Conservation (phyloP, 2,329 filamentous ascomycete species). For the Metarhizium robertsii region DNA sequence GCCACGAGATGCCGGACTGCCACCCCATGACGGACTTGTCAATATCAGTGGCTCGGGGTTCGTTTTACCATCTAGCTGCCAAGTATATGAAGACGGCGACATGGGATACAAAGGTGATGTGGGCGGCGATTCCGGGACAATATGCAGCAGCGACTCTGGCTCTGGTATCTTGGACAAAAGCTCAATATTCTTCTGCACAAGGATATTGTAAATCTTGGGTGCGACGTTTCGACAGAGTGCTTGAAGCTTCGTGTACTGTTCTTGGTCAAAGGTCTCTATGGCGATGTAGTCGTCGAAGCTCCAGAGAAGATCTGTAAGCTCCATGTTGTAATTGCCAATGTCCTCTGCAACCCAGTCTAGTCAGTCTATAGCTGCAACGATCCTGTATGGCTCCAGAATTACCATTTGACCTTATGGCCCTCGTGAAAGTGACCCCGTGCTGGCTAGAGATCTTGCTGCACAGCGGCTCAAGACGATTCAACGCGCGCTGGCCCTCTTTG, state of each 20-base stretch:
- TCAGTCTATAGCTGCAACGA: background rate
- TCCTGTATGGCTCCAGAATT: constrained; percentile 11
- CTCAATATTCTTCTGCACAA: constrained; percentile 45
- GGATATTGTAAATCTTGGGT: constrained; percentile 37
- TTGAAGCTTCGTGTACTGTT: constrained; percentile 39
- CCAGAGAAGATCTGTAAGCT: constrained; percentile 42
- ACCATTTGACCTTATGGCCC: constrained; percentile 46
- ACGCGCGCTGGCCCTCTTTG: constrained; percentile 38
- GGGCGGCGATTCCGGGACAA: constrained; percentile 8
- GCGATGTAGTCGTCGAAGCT: constrained; percentile 48
- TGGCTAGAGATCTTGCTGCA: constrained; percentile 38
- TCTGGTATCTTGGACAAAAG: constrained; percentile 17
- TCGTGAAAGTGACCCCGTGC: constrained; percentile 39
- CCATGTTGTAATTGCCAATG: constrained; percentile 36
- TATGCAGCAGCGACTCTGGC: constrained; percentile 9
- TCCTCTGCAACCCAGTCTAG: constrained; percentile 29
- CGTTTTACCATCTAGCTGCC: background rate
- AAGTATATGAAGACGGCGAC: background rate
- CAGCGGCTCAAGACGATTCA: constrained; percentile 42
- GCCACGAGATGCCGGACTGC: background rate
- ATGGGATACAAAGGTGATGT: background rate
- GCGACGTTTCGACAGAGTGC: constrained; percentile 39
- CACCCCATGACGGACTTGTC: background rate
- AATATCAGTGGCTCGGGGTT: background rate
- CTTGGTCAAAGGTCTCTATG: constrained; percentile 36